phyloP scores from a whole-genome alignment of 345 rosid species.

The Punica granatum region DNA sequence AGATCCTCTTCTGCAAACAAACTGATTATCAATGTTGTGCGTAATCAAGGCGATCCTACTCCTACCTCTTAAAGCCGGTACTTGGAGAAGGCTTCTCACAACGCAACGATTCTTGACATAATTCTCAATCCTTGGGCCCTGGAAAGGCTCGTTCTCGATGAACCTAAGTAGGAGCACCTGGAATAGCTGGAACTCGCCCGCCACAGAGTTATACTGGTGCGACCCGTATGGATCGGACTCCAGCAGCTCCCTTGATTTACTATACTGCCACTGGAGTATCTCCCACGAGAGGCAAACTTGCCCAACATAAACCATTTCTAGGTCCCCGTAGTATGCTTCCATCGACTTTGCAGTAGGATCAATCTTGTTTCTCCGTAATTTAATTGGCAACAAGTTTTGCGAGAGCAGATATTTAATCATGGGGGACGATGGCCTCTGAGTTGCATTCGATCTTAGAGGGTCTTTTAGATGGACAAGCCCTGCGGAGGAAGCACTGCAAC shows the following conservation, averaged over 20 bases:
- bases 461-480: slow-evolving; percentile 56
- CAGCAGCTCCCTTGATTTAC: slow-evolving; percentile 38
- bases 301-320: slow-evolving; percentile 75
- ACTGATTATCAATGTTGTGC: neutral
- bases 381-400: slow-evolving; percentile 36
- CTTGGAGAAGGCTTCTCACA: slow-evolving; percentile 55
- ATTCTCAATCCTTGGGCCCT: slow-evolving; percentile 46
- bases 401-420: slow-evolving; percentile 20
- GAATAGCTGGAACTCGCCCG: slow-evolving; percentile 69
- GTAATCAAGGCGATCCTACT: too few relatives aligned
- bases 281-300: slow-evolving; percentile 88
- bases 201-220: slow-evolving; percentile 55
- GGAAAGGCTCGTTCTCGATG: slow-evolving; percentile 78
- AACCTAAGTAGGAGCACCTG: slow-evolving; percentile 75
- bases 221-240: slow-evolving; percentile 25
- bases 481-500: slow-evolving; percentile 11
- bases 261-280: slow-evolving; percentile 73
- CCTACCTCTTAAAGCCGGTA: slow-evolving; percentile 67
- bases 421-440: slow-evolving; percentile 15
- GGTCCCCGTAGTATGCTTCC: slow-evolving; percentile 41
- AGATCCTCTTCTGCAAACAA: neutral
- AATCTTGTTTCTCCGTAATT: slow-evolving; percentile 22
- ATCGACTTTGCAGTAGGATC: slow-evolving; percentile 31
- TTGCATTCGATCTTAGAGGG: slow-evolving; percentile 13
- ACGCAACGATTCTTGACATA: slow-evolving; percentile 54